Evolutionary conservation across 768 basidiomycete genomes (phyloP), one percentile per base, ranked within the genome.

Genomic region (Suillus americanus): DNA sequence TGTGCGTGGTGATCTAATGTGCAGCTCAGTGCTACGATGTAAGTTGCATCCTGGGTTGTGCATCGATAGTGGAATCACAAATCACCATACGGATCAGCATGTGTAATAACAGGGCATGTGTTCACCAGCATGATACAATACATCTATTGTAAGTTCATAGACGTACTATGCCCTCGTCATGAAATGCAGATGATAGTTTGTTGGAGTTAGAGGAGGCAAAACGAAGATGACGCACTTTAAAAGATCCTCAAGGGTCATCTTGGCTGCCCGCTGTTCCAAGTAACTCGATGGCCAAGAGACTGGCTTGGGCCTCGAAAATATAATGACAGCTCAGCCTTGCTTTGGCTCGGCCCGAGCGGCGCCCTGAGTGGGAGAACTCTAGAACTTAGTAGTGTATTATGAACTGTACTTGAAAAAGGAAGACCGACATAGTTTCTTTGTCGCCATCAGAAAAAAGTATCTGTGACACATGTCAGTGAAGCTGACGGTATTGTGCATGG

Each of bases 171-270:
- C 28, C 28, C 8, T 51, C 16, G 9, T 18, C 28, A 18, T 51
- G 16, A 30, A 9, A 50, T 25, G 25, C 7, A 0, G 25, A 16
- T 50, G 3, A 4, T 2, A 14, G 48, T 50, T 90, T 5, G 87
- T 86, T 60, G 91, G 87, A 10, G 80, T 77, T 20, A 97, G 9
- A 43, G 12, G 46, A 4, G 6, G 35, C 37, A 9, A n/a, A 62
- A 37, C 30, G 16, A 40, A 55, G 41, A 35, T 14, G 25, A 79
- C 88, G 60, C 71, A 94, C 94, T 91, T 95, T 46, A 97, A 80
- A 28, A 98, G 81, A 73, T 97, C 95, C 68, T 97, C 91, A 13
- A 97, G 82, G 64, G 90, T 87, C 95, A 99, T 95, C 76, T 97
- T 98, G 2, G 94, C 87, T 1, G 93, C 94, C 50, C 96, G 85